A percentile compares a stretch with the other conserved stretches of the same genome.
phyloP scores from a whole-genome alignment of 1,284 basidiomycete species.

The Tylopilus sp. region DNA sequence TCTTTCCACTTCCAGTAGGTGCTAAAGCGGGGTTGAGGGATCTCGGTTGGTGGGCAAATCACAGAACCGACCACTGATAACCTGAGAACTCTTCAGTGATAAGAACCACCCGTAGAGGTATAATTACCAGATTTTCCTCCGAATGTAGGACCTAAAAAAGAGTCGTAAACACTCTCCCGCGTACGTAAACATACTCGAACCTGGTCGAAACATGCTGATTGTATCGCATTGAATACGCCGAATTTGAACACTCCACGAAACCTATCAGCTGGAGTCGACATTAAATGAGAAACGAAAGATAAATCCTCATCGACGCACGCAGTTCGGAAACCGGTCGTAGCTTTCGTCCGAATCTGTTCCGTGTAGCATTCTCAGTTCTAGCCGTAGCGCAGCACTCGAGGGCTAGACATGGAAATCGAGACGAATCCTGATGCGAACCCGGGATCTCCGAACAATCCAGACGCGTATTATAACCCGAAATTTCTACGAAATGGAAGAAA shows the following conservation, averaged over 20 bases:
- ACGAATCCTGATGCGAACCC: not conserved
- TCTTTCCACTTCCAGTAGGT: constrained; percentile 92
- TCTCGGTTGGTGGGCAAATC: constrained; percentile 8
- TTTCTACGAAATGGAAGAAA: constrained; percentile 22
- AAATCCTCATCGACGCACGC: constrained; percentile 55
- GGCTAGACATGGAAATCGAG: not conserved
- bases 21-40: constrained; percentile 55
- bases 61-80: constrained; percentile 72
- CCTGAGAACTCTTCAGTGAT: constrained; percentile 50
- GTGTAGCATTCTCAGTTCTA: constrained; percentile 37
- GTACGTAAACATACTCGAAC: constrained; percentile 51
- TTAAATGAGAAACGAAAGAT: not conserved
- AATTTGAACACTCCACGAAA: constrained; percentile 86
- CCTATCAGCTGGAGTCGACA: constrained; percentile 66
- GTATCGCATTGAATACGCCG: constrained; percentile 87
- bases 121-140: constrained; percentile 75
- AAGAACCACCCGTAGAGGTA: not conserved
- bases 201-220: constrained; percentile 80
- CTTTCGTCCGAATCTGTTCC: constrained; percentile 52
- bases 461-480: not conserved
- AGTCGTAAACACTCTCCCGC: constrained; percentile 11
- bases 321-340: constrained; percentile 74
- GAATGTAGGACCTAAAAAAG: constrained; percentile 66
- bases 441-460: constrained; percentile 4
- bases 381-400: not conserved